Conservation (phyloP, 306 rosid species). For the Sindora glabra region DNA sequence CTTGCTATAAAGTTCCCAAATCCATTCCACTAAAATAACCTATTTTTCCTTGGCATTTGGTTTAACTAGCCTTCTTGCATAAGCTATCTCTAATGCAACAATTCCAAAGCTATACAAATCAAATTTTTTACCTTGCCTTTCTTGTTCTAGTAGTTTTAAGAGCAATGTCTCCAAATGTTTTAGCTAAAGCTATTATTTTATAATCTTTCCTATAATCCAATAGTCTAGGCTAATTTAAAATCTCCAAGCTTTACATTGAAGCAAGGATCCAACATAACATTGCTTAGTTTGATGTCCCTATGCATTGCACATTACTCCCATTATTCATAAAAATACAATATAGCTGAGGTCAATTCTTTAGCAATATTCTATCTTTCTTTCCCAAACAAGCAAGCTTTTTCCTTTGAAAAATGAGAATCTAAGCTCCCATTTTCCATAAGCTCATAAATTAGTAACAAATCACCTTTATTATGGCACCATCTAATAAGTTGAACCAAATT, state of each 20-base stretch:
- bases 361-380: constrained; percentile 14
- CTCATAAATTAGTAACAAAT: constrained; percentile 20
- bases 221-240: constrained; percentile 15
- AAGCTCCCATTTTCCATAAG: constrained; percentile 24
- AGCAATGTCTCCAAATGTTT: constrained; percentile 21
- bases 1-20: not conserved
- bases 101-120: constrained; percentile 17
- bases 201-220: constrained; percentile 9
- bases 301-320: constrained; percentile 24
- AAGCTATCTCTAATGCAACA: constrained; percentile 4
- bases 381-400: constrained; percentile 8
- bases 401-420: constrained; percentile 2
- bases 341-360: constrained; percentile 17
- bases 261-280: constrained; percentile 14
- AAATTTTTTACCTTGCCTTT: constrained; percentile 8
- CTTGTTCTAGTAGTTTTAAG: constrained; percentile 9
- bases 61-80: not conserved
- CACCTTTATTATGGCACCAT: constrained; percentile 25
- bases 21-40: constrained; percentile 7
- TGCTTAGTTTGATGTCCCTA: constrained; percentile 29
- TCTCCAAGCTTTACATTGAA: constrained; percentile 31
- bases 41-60: not conserved
- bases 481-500: constrained; percentile 23
- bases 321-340: constrained; percentile 20
- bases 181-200: constrained; percentile 7